phyloP scores from a whole-genome alignment of 2,329 filamentous ascomycete genomes.

The Penicillium sp. region DNA sequence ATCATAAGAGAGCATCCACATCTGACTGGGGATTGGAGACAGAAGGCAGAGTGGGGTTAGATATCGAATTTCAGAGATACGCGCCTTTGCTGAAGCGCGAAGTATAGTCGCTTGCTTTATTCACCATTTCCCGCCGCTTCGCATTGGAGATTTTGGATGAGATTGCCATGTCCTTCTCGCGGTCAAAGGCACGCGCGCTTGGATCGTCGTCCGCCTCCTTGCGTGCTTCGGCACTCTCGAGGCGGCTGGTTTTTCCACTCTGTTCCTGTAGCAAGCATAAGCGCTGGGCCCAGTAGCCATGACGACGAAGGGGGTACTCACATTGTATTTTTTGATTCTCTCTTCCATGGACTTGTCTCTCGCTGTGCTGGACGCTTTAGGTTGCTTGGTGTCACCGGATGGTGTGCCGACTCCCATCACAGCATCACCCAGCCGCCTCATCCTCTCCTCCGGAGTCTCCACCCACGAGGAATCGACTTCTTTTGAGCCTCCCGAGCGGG shows the following conservation, averaged over 20 bases:
- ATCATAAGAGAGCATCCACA: background rate
- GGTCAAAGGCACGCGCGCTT: slow-evolving; percentile 82
- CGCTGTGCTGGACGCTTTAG: background rate
- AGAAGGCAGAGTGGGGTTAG: background rate
- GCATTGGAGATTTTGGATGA: slow-evolving; percentile 68
- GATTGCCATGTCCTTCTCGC: slow-evolving; percentile 88
- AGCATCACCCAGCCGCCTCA: slow-evolving; percentile 74
- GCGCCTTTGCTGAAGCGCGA: slow-evolving; percentile 75
- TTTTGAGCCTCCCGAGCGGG: slow-evolving; percentile 42
- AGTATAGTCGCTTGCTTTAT: slow-evolving; percentile 76
- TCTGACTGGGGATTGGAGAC: background rate
- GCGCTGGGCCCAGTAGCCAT: background rate
- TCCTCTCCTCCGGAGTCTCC: slow-evolving; percentile 86
- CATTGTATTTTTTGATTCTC: slow-evolving; percentile 59
- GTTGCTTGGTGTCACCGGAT: slow-evolving; percentile 8
- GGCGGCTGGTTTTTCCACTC: slow-evolving; percentile 50
- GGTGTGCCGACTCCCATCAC: slow-evolving; percentile 67
- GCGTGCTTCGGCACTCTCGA: slow-evolving; percentile 51
- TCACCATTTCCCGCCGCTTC: slow-evolving; percentile 75
- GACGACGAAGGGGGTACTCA: slow-evolving; percentile 28
- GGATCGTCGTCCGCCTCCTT: slow-evolving; percentile 82
- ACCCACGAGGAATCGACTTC: slow-evolving; percentile 69
- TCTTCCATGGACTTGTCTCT: slow-evolving; percentile 31
- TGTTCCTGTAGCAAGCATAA: slow-evolving; percentile 27
- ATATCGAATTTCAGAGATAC: slow-evolving; percentile 43